Evolutionary conservation across 2,329 filamentous ascomycete genomes (phyloP).

Genomic region (Bipolaris victoriae): DNA sequence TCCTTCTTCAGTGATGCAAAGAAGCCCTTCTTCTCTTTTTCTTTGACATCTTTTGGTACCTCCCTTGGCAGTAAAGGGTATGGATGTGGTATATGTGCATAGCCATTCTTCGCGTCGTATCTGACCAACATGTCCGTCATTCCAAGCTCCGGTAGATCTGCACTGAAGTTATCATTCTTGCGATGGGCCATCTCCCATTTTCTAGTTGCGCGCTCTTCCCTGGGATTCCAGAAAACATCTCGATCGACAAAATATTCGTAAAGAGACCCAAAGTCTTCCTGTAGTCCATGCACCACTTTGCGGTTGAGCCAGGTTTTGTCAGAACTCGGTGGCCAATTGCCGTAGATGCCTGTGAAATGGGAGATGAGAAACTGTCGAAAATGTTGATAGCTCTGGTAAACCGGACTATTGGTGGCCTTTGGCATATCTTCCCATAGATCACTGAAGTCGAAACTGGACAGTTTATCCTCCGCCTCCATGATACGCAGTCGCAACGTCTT

Average conservation of each 20-base stretch:
- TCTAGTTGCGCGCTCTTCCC: conserved; percentile 64
- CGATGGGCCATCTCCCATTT: conserved; percentile 67
- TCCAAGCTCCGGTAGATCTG: conserved; percentile 60
- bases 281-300: conserved; percentile 62
- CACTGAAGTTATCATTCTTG: conserved; percentile 45
- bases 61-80: conserved; percentile 66
- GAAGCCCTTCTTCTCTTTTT: conserved; percentile 44
- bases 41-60: conserved; percentile 31
- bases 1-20: conserved; percentile 45
- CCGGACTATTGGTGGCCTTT: conserved; percentile 49
- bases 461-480: conserved; percentile 65
- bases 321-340: conserved; percentile 65
- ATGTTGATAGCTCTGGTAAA: conserved; percentile 63
- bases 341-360: conserved; percentile 64
- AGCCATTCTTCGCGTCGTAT: conserved; percentile 67
- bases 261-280: conserved; percentile 69
- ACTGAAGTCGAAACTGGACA: conserved; percentile 65
- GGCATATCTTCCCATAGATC: conserved; percentile 62
- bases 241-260: conserved; percentile 75
- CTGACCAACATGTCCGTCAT: conserved; percentile 70
- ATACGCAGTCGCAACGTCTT: conserved; percentile 68
- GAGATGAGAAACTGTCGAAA: conserved; percentile 66
- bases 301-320: conserved; percentile 64
- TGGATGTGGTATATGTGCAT: conserved; percentile 61
- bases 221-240: conserved; percentile 69